Base-by-base conservation (phyloP, 345 rosid species). In the Syzygium aqueum region DNA sequence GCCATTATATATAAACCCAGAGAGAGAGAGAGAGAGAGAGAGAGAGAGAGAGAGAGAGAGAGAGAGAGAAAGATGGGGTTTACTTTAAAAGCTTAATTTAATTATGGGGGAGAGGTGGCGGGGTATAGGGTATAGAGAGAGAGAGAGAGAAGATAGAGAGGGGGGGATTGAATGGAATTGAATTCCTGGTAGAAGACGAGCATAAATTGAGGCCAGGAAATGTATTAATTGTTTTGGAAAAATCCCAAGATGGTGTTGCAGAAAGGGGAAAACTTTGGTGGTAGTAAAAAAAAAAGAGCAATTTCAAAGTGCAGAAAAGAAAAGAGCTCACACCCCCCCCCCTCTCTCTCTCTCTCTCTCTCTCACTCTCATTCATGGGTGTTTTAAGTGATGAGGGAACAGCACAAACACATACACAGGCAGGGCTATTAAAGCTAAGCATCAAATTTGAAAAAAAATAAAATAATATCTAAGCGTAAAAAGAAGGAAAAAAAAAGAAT, bases 1-100 rank as follows among this genome's bases (percentile, higher is more conserved):
- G 93, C 87, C 93, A 90, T 94, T 92, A 93, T 94, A 94, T 93
- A 94, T 90, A 91, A 56, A 86, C 49, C 77, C 89, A 87, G 86
- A 57, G 8, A 88, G 86, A 86, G 59, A 84, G 51, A 63, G 77
- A 77, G 40, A 46, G 92, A 90, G 59, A 84, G 51, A 63, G 77
- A 77, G 40, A 46, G 92, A 90, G n/a, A n/a, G n/a, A n/a, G 85
- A 59, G 87, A 86, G 93, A 87, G 87, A 53, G 87, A 53, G 57
- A 51, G 87, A 73, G 59, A 84, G 51, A 63, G 77, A 77, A 53
- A 46, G 92, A 90, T 91, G 90, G 94, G 90, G 94, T 63, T 91
- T 87, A 85, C 90, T 89, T 91, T 94, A 92, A 94, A 96, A 93
- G 94, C 94, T 91, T 92, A 92, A 91, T 90, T 94, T 86, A 96